Conservation (phyloP, 768 basidiomycete species). For the Lyophyllum atratum region DNA sequence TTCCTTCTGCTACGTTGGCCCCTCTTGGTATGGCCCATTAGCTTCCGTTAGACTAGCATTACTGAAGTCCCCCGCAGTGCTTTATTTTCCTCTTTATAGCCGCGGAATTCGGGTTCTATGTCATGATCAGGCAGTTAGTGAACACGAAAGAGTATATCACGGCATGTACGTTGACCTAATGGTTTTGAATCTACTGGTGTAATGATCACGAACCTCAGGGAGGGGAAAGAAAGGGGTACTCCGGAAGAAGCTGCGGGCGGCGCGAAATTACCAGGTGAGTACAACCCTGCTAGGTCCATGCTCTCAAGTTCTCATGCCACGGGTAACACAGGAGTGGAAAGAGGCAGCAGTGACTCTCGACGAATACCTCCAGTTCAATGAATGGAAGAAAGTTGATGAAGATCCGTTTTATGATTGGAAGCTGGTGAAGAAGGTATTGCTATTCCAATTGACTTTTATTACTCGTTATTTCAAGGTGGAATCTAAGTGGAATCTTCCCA, state of each 20-base stretch:
- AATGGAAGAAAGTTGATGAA: constrained; percentile 89
- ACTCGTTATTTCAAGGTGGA: background rate
- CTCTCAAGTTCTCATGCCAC: background rate
- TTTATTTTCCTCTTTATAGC: constrained; percentile 86
- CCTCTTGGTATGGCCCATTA: constrained; percentile 56
- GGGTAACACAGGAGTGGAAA: constrained; percentile 76
- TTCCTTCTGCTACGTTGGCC: constrained; percentile 88
- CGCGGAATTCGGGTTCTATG: constrained; percentile 83
- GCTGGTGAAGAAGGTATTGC: constrained; percentile 69
- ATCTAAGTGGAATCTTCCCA: background rate
- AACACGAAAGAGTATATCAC: constrained; percentile 93
- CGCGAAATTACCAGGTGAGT: constrained; percentile 71
- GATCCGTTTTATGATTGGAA: constrained; percentile 93
- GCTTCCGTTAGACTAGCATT: background rate
- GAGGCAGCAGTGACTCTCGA: constrained; percentile 77
- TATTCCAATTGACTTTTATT: background rate
- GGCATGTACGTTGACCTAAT: constrained; percentile 59
- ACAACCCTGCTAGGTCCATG: background rate
- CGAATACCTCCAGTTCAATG: constrained; percentile 78
- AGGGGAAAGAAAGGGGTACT: constrained; percentile 81
- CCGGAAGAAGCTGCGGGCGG: constrained; percentile 71
- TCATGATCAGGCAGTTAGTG: constrained; percentile 87
- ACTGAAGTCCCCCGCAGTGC: constrained; percentile 74
- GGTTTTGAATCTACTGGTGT: background rate
- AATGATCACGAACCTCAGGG: constrained; percentile 49